Conservation (phyloP, 2,329 filamentous ascomycete genomes). For the Diaporthe sp. region DNA sequence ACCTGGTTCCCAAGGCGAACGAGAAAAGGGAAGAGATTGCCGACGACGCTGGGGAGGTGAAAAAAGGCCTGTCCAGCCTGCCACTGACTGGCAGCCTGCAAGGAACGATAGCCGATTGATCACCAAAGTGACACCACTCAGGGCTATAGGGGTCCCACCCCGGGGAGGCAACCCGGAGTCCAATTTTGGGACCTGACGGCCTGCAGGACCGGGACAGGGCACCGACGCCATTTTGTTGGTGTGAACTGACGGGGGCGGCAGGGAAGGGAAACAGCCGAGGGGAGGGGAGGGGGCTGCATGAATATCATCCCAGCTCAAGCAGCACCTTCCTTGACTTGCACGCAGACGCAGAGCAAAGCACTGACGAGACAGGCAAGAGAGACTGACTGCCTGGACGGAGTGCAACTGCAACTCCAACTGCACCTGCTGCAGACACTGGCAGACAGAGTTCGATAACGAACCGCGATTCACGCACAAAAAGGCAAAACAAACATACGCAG, state of each 20-base stretch:
- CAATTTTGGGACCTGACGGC: constrained; percentile 12
- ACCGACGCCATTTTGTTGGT: not conserved
- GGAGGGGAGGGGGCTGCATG: constrained; percentile 24
- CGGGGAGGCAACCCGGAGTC: constrained; percentile 21
- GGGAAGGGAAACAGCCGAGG: constrained; percentile 15
- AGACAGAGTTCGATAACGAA: not conserved
- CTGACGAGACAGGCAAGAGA: not conserved
- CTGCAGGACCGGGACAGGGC: constrained; percentile 23
- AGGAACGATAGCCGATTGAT: constrained; percentile 24
- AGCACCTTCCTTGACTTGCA: not conserved
- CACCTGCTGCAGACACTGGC: no score
- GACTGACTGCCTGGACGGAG: not conserved
- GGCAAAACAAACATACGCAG: not conserved
- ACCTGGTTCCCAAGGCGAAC: not conserved
- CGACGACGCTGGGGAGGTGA: not conserved
- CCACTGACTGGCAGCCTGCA: constrained; percentile 19
- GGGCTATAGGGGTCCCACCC: constrained; percentile 3
- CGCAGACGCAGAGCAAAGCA: not conserved
- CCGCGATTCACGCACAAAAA: not conserved
- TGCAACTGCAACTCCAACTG: not conserved
- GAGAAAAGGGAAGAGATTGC: constrained; percentile 21
- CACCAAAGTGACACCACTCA: constrained; percentile 14
- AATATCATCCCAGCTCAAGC: no score
- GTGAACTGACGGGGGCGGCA: not conserved
- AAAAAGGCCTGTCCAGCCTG: constrained; percentile 2